Base-by-base conservation (phyloP, 768 basidiomycete genomes). In the Boletus vinaceobasis region DNA sequence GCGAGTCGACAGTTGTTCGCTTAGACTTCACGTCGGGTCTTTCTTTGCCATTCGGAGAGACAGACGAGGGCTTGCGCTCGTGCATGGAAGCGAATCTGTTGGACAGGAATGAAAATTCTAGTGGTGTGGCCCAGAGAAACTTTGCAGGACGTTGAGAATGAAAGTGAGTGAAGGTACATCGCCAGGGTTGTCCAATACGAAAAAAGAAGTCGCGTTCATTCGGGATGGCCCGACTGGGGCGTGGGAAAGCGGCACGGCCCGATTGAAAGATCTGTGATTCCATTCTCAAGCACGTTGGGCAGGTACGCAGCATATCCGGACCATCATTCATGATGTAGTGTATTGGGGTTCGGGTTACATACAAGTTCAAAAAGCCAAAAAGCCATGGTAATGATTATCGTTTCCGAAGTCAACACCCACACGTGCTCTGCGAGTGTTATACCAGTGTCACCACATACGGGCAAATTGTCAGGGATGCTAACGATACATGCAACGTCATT, bases 201-300 rank as follows among this genome's bases (percentile, higher is more conserved):
- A 26, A 37, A 47, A 44, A 33, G 17, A 39, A 37, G 26, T 33
- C 33, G 14, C 11, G 35, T 1, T 15, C 27, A 7, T 10, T 39
- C 17, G 15, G 27, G 39, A 9, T 40, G n/a, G 11, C 23, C 14
- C 33, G 33, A 21, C 36, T 39, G 43, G 14, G 1, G 17, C 27
- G 59, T 63, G 64, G 43, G 64, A 68, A 58, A 52, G 29, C 48
- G 43, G 61, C 14, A 43, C 47, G 55, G 52, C 21, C 5, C 33
- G 14, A 13, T 33, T 36, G n/a, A 43, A 47, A 39, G 60, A 67
- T 66, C 60, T 60, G n/a, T 56, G 65, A 65, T 66, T 61, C 62
- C 59, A 59, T 64, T 67, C 55, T 45, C 36, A 44, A 38, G 26
- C 64, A 65, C 56, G 61, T 60, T 65, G 63, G 29, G n/a, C 43